These are phyloP conservation scores for Phoma sp. DNA, from an alignment of 2,329 filamentous ascomycete species.

Conservation along the genomic window DNA sequence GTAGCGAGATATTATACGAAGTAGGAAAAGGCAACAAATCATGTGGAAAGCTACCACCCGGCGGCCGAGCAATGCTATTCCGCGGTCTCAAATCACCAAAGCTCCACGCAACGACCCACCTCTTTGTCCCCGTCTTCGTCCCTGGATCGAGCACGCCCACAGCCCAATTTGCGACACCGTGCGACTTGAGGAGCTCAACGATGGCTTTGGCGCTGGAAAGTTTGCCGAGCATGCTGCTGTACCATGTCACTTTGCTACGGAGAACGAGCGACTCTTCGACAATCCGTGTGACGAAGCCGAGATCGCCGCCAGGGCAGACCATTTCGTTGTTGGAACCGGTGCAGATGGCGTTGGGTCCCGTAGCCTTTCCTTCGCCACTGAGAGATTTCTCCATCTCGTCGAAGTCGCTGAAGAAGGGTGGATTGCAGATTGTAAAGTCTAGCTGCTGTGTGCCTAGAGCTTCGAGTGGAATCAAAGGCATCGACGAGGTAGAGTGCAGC, in stretches of 20 bases:
- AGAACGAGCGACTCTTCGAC: conserved; percentile 72
- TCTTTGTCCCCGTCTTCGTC: conserved; percentile 75
- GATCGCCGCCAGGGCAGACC: conserved; percentile 81
- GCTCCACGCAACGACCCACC: conserved; percentile 92
- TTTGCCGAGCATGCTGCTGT: conserved; percentile 90
- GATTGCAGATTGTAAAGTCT: conserved; percentile 92
- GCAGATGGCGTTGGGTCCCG: conserved; percentile 73
- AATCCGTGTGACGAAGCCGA: conserved; percentile 75
- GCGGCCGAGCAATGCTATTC: conserved; percentile 49
- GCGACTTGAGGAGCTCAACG: conserved; percentile 62
- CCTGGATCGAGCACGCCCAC: conserved; percentile 72
- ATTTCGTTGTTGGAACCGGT: conserved; percentile 86
- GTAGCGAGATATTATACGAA: conserved; percentile 54
- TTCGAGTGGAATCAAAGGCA: conserved; percentile 70
- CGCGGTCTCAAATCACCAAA: conserved; percentile 72
- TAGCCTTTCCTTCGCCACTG: conserved; percentile 67
- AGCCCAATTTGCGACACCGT: conserved; percentile 77
- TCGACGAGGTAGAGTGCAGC: conserved; percentile 60
- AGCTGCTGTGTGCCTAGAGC: conserved; percentile 62
- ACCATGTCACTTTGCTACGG: conserved; percentile 76
- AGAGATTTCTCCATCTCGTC: conserved; percentile 70
- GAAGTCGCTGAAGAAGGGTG: conserved; percentile 86
- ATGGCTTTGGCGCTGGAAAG: conserved; percentile 71
- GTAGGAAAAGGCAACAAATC: conserved; percentile 62
- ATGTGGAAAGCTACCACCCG: conserved; percentile 53